These are phyloP conservation scores for Begonia masoniana DNA, from an alignment of 306 rosid genomes.

Conservation along the genomic window DNA sequence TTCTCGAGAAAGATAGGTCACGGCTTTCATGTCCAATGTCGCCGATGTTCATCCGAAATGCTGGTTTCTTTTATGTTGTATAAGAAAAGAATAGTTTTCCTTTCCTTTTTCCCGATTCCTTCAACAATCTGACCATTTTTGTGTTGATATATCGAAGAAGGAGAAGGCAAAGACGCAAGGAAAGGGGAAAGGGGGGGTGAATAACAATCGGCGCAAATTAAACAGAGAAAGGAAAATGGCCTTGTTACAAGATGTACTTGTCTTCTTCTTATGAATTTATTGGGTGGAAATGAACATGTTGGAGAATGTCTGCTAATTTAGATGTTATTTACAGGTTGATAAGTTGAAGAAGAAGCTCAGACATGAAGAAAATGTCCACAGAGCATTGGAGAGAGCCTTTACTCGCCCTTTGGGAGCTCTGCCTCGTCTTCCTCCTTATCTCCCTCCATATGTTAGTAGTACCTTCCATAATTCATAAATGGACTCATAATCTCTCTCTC, in stretches of 20 bases:
- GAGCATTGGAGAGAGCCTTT: conserved; percentile 87
- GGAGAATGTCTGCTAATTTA: too few species aligned
- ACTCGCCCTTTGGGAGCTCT: conserved; percentile 85
- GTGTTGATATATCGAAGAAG: conserved; percentile 34
- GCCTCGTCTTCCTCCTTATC: conserved; percentile 98
- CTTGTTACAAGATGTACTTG: conserved; percentile 64
- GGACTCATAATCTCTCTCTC: not conserved
- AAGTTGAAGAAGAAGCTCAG: conserved; percentile 90
- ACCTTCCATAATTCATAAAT: not conserved
- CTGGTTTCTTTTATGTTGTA: conserved; percentile 26
- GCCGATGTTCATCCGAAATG: conserved; percentile 6
- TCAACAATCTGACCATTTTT: conserved; percentile 5
- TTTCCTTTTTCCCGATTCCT: conserved; percentile 6
- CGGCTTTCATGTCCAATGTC: too few species aligned
- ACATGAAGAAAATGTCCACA: conserved; percentile 91
- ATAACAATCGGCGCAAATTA: conserved; percentile 44
- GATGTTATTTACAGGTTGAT: conserved; percentile 43
- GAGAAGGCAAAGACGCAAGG: conserved; percentile 51
- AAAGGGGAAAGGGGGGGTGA: conserved; percentile 34
- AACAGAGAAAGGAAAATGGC: conserved; percentile 71
- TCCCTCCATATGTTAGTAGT: conserved; percentile 67
- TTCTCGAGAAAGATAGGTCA: conserved; percentile 15
- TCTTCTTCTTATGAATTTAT: too few species aligned
- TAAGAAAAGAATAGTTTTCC: conserved; percentile 41
- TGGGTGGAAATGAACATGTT: too few species aligned